Conservation (phyloP, 2,329 filamentous ascomycete species). For the Hortaea werneckii region DNA sequence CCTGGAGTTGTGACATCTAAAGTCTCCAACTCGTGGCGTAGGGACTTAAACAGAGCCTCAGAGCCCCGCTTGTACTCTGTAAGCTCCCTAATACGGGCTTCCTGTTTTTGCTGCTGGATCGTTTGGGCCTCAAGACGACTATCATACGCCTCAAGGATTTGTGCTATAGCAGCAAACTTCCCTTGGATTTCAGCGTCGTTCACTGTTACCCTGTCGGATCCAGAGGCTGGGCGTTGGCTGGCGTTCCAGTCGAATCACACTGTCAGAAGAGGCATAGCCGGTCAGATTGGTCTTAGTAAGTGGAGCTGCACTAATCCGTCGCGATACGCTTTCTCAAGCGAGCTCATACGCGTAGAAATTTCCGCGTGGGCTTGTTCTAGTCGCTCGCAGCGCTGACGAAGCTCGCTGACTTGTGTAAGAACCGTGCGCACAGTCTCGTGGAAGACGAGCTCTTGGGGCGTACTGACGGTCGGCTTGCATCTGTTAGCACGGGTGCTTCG, state of each 20-base stretch:
- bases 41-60: slow-evolving; percentile 1
- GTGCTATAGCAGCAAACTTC: background rate
- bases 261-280: slow-evolving; percentile 3
- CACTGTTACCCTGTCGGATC: background rate
- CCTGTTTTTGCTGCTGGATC: background rate
- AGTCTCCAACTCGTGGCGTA: slow-evolving; percentile 3
- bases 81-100: background rate
- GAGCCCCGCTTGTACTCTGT: slow-evolving; percentile 1
- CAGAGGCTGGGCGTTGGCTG: background rate
- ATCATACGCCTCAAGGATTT: slow-evolving; percentile 1
- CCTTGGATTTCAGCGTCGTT: too few relatives aligned
- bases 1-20: background rate
- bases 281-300: slow-evolving; percentile 1
- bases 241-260: background rate
- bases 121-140: background rate
- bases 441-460: slow-evolving; percentile 3
- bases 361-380: background rate
- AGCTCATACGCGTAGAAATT: background rate
- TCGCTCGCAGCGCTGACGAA: slow-evolving; percentile 3
- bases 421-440: slow-evolving; percentile 4
- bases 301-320: background rate
- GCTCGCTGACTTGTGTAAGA: slow-evolving; percentile 2
- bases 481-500: background rate
- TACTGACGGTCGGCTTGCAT: background rate
- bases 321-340: background rate